phyloP scores from a whole-genome alignment of 2,329 filamentous ascomycete genomes.

The Huntiella decipiens region DNA sequence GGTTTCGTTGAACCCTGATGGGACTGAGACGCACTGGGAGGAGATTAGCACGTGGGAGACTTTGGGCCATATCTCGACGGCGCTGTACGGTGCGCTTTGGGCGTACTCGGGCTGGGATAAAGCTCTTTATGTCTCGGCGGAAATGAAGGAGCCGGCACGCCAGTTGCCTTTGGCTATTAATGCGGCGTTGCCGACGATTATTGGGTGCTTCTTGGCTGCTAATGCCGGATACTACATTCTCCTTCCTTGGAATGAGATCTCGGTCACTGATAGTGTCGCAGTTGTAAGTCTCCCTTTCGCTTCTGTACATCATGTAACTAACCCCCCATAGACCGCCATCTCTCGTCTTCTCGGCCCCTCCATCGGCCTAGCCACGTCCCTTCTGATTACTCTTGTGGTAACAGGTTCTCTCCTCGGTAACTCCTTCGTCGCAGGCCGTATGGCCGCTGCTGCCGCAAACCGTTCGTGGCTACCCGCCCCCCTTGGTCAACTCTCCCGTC shows the following conservation, averaged over 20 bases:
- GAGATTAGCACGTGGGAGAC: slow-evolving; percentile 34
- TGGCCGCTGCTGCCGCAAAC: slow-evolving; percentile 39
- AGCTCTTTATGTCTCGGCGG: slow-evolving; percentile 35
- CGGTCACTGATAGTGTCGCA: slow-evolving; percentile 41
- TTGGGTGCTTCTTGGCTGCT: slow-evolving; percentile 38
- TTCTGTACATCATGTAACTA: not conserved
- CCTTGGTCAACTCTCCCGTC: slow-evolving; percentile 21
- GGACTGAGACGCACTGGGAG: slow-evolving; percentile 28
- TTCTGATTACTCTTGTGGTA: slow-evolving; percentile 40
- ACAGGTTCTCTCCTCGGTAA: slow-evolving; percentile 43
- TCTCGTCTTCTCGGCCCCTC: slow-evolving; percentile 32
- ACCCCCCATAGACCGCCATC: slow-evolving; percentile 29
- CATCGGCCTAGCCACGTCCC: slow-evolving; percentile 33
- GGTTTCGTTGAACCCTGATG: slow-evolving; percentile 30
- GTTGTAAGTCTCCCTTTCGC: slow-evolving; percentile 26
- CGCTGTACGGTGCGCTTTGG: slow-evolving; percentile 43
- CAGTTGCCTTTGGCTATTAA: slow-evolving; percentile 44
- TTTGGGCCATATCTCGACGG: slow-evolving; percentile 39
- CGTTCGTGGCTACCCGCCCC: slow-evolving; percentile 29
- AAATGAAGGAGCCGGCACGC: slow-evolving; percentile 29
- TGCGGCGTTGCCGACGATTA: slow-evolving; percentile 38
- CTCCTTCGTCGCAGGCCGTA: slow-evolving; percentile 41
- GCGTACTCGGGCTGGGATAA: slow-evolving; percentile 51
- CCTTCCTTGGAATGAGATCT: slow-evolving; percentile 38
- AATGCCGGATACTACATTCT: slow-evolving; percentile 45